A percentile compares a stretch with the other conserved stretches of the same genome.
phyloP scores from a whole-genome alignment of 148 eudicot genomes.

The Rhododendron ferrugineum region DNA sequence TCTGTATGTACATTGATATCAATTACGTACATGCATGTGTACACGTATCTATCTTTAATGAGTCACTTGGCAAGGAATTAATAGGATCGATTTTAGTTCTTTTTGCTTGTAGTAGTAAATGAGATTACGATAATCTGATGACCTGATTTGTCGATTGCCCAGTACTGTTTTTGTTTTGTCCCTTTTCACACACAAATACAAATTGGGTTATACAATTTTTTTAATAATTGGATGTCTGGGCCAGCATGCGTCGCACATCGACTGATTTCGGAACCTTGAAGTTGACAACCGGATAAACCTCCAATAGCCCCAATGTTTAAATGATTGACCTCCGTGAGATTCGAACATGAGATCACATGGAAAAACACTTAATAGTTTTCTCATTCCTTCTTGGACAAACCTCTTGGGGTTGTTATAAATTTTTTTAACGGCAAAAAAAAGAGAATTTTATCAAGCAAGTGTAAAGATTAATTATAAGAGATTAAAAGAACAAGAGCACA shows the following conservation, averaged over 20 bases:
- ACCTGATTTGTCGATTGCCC: not conserved
- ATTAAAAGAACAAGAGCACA: too few relatives aligned
- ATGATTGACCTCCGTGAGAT: too few relatives aligned
- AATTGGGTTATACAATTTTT: not conserved
- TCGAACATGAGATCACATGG: too few relatives aligned
- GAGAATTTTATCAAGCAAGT: too few relatives aligned
- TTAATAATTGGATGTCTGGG: not conserved
- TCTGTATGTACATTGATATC: not conserved
- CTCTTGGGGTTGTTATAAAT: too few relatives aligned
- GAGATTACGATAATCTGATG: constrained; percentile 4
- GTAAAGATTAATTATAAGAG: too few relatives aligned
- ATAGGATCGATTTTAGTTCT: not conserved
- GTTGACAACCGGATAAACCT: too few relatives aligned
- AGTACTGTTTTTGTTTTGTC: not conserved
- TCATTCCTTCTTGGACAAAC: too few relatives aligned
- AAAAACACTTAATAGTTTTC: too few relatives aligned
- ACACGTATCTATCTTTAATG: not conserved
- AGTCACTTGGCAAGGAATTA: not conserved
- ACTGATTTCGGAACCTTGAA: too few relatives aligned
- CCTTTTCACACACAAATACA: not conserved
- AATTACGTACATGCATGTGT: not conserved
- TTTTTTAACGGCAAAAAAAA: not conserved
- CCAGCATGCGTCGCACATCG: not conserved
- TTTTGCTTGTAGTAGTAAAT: not conserved
- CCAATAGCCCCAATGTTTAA: too few relatives aligned